Evolutionary conservation across 2,329 filamentous ascomycete species (phyloP).

Genomic region (Pseudogymnoascus sp.): DNA sequence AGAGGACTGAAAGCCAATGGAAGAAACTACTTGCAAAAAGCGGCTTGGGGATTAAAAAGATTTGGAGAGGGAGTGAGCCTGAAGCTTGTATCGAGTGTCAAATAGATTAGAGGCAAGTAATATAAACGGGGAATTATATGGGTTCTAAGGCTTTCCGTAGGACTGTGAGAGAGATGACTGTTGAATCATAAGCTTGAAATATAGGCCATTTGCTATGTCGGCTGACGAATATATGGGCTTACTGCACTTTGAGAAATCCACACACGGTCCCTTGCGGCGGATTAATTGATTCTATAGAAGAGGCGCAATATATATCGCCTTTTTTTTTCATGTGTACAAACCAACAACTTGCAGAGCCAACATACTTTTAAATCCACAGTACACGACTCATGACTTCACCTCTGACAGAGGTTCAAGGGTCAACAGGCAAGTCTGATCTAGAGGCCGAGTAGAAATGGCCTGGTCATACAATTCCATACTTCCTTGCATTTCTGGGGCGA

Average conservation of each 20-base stretch:
- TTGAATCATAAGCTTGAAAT: not conserved
- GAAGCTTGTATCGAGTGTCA: conserved; percentile 15
- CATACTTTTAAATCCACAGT: not conserved
- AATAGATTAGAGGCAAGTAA: not conserved
- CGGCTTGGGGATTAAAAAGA: conserved; percentile 20
- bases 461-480: conserved; percentile 60
- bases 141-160: not conserved
- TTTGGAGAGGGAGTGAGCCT: conserved; percentile 21
- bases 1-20: conserved; percentile 21
- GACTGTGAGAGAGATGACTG: not conserved
- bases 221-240: too few relatives aligned
- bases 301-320: not conserved
- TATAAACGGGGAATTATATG: not conserved
- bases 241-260: too few relatives aligned
- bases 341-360: not conserved
- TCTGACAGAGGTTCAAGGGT: conserved; percentile 13
- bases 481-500: conserved; percentile 44
- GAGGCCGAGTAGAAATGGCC: conserved; percentile 56
- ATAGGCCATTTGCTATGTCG: not conserved
- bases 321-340: not conserved
- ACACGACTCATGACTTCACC: not conserved
- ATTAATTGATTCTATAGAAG: not conserved
- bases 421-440: conserved; percentile 50
- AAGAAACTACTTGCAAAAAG: conserved; percentile 17
- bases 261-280: not conserved